Evolutionary conservation across 495 filamentous ascomycete species (phyloP), one percentile per base, ranked within the genome.

Genomic region (Aspergillus sclerotioniger): DNA sequence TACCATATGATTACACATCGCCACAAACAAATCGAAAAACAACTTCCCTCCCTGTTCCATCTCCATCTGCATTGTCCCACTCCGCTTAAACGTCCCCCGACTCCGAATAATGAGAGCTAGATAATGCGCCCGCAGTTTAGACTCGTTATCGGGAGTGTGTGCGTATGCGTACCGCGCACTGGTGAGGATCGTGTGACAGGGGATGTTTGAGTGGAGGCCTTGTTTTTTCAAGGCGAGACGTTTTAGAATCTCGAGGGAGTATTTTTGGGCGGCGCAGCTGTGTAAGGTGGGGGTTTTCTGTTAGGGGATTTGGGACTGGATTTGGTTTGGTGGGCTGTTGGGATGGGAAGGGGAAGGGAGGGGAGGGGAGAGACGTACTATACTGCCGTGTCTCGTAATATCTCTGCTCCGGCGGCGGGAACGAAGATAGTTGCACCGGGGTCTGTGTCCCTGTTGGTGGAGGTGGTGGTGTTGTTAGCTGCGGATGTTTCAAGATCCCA

Each of bases 1-100:
- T 57, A 82, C 80, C 76, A 96, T 90, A 72, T 95, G 90, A 71
- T 96, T 96, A 72, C 88, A 91, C 75, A 96, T 83, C 5, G 91
- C 91, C 41, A 96, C 91, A 72, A 96, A 96, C 57, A 96, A 75
- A 73, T 96, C 91, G 72, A 96, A 96, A 77, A 95, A 95, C 66
- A 96, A 74, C 66, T 87, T 87, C 59, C 90, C 90, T 19, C 91
- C 91, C 62, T 80, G 80, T 70, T 90, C 87, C 91, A 96, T 96
- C 78, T 96, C 91, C 65, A 88, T 83, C 74, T 96, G 91, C 91
- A 96, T 95, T n/a, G 91, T 96, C 59, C 91, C 91, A 72, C 90
- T 95, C 37, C 89, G 78, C 80, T 94, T 96, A 78, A 96, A 96
- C 4, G 90, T 96, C 60, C 79, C 80, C 59, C 90, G 80, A 65